These are phyloP conservation scores for Carnegiea gigantea DNA, from an alignment of 179 eudicot species.

Conservation along the genomic window DNA sequence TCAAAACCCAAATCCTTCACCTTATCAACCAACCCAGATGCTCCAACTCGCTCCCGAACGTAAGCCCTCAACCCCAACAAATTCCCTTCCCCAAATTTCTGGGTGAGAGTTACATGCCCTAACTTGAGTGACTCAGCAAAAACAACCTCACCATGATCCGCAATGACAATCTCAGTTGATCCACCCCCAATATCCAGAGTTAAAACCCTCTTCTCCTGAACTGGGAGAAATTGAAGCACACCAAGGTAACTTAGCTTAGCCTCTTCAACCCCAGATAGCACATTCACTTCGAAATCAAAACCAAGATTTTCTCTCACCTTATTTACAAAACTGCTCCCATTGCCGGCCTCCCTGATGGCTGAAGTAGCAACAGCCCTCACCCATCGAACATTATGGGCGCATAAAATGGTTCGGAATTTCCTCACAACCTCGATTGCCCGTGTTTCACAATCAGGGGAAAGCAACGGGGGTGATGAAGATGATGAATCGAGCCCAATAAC, in stretches of 20 bases:
- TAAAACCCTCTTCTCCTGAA: slow-evolving; percentile 37
- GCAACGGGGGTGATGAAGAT: slow-evolving; percentile 31
- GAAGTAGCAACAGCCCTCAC: slow-evolving; percentile 67
- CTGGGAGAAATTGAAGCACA: slow-evolving; percentile 48
- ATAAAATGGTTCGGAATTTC: slow-evolving; percentile 40
- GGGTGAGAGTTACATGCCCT: slow-evolving; percentile 61
- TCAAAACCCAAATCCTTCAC: slow-evolving; percentile 44
- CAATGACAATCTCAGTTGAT: slow-evolving; percentile 67
- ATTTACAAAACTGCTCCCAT: slow-evolving; percentile 33
- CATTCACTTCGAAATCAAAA: slow-evolving; percentile 36
- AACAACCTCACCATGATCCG: slow-evolving; percentile 37
- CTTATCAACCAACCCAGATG: slow-evolving; percentile 48
- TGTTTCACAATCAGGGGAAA: slow-evolving; percentile 33
- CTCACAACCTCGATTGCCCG: slow-evolving; percentile 43
- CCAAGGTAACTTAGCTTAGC: slow-evolving; percentile 56
- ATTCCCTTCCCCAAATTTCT: slow-evolving; percentile 35
- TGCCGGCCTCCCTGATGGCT: slow-evolving; percentile 57
- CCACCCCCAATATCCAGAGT: slow-evolving; percentile 74
- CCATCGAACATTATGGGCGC: slow-evolving; percentile 28
- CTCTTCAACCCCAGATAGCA: slow-evolving; percentile 63
- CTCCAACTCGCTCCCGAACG: slow-evolving; percentile 31
- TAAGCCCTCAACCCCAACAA: slow-evolving; percentile 37
- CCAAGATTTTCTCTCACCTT: slow-evolving; percentile 39
- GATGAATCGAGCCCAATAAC: slow-evolving; percentile 38
- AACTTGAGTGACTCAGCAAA: slow-evolving; percentile 46